These are phyloP conservation scores for Eimeria tenella DNA, from an alignment of 169 alveolate genomes.

Conservation along the genomic window DNA sequence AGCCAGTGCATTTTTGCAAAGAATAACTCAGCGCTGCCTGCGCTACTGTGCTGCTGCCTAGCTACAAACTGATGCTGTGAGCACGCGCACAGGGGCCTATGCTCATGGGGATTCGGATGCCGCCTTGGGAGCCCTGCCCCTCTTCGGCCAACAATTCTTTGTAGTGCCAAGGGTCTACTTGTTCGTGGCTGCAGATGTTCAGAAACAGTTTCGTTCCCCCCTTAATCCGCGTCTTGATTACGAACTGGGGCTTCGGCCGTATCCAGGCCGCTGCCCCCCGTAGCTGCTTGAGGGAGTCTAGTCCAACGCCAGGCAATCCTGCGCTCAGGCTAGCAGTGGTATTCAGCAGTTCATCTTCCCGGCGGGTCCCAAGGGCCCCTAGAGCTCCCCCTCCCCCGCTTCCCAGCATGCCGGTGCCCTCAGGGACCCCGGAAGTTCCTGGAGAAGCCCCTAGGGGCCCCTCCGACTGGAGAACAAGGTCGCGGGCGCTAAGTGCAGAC, in stretches of 20 bases:
- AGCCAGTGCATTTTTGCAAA: too few species aligned
- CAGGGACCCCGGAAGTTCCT: neutral
- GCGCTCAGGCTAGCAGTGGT: neutral
- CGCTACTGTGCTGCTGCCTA: neutral
- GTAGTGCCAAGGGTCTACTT: slow-evolving; percentile 76
- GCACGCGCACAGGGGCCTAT: slow-evolving; percentile 58
- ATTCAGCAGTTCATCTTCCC: neutral
- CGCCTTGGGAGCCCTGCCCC: slow-evolving; percentile 46
- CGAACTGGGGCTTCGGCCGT: slow-evolving; percentile 38
- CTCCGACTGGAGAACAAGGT: slow-evolving; percentile 8
- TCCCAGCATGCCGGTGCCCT: neutral
- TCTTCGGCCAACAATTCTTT: slow-evolving; percentile 20
- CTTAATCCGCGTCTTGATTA: slow-evolving; percentile 57
- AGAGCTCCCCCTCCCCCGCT: neutral
- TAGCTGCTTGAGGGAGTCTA: neutral
- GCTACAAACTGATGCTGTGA: neutral
- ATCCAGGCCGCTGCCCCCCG: slow-evolving; percentile 24
- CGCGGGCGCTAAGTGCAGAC: slow-evolving; percentile 27
- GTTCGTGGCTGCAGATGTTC: slow-evolving; percentile 56
- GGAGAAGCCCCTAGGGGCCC: neutral
- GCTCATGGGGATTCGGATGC: slow-evolving; percentile 75
- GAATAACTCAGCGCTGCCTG: neutral
- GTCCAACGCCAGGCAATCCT: too few species aligned
- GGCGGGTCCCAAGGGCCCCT: neutral
- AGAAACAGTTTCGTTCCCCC: slow-evolving; percentile 66